Base-by-base conservation (phyloP, 768 basidiomycete genomes). In the Symmetrospora coprosmae region DNA sequence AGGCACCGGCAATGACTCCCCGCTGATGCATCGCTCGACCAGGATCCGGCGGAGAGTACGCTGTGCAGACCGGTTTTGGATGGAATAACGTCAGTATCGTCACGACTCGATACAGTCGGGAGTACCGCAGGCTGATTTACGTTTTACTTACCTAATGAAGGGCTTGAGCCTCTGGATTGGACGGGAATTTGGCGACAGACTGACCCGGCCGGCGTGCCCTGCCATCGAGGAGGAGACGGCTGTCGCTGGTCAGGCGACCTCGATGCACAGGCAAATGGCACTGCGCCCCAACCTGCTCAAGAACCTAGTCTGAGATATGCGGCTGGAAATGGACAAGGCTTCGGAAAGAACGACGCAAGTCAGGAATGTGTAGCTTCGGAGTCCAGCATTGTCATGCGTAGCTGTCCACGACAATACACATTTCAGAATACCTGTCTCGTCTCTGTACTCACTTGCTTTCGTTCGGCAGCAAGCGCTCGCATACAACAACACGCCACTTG, bases 41-140 rank as follows among this genome's bases (percentile, higher is more conserved):
- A 2, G 87, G 87, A 4, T 74, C 75, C 13, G 87, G 86, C 6
- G 87, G 87, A 25, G 87, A 90, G 75, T 92, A 94, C 66, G 84
- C 81, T 2, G 88, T 90, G 2, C 86, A 88, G 73, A 81, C 79
- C 52, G 63, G 74, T 60, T 65, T 67, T 27, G 51, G 25, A 8
- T 53, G 51, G 51, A 53, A 33, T 2, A 34, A 28, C 17, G 33
- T 25, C 16, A 25, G 34, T 40, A 16, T 21, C 21, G 14, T 30
- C 11, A 7, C 51, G 5, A 17, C 27, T 5, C 14, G 31, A 25
- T 33, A 17, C 13, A 34, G n/a, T 19, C 25, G 35, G 35, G 14
- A 37, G n/a, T 34, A 39, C 33, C 16, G 51, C 33, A 19, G n/a
- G 45, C 4, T 6, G 27, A 13, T 6, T n/a, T 7, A 6, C 19